phyloP scores from a whole-genome alignment of 495 filamentous ascomycete genomes.

The Lasiosphaeria miniovina region DNA sequence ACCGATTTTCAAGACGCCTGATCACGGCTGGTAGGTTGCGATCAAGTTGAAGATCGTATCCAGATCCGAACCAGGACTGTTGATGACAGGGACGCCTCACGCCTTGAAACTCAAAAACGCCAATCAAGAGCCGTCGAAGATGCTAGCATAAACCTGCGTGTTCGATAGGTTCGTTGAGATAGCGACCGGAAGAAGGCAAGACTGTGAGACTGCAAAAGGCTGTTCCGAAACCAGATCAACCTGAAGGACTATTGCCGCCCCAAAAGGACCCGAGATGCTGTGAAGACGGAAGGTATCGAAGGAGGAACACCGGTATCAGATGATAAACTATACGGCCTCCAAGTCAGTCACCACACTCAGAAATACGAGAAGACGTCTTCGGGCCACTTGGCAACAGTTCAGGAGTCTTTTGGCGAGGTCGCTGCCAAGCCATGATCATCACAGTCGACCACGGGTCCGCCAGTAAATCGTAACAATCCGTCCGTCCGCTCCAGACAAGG shows the following conservation, averaged over 20 bases:
- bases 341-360: not conserved
- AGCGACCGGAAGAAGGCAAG: slow-evolving; percentile 17
- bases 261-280: slow-evolving; percentile 14
- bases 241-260: slow-evolving; percentile 16
- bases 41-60: slow-evolving; percentile 23
- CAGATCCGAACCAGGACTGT: slow-evolving; percentile 26
- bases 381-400: not conserved
- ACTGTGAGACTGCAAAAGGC: slow-evolving; percentile 11
- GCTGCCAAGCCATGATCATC: too few relatives aligned
- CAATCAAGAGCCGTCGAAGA: slow-evolving; percentile 23
- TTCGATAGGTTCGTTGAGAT: slow-evolving; percentile 1
- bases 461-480: too few relatives aligned
- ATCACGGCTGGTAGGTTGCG: slow-evolving; percentile 6
- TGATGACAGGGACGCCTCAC: slow-evolving; percentile 22
- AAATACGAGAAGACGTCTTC: not conserved
- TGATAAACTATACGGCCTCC: slow-evolving; percentile 1
- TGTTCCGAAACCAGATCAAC: slow-evolving; percentile 9
- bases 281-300: slow-evolving; percentile 6
- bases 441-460: too few relatives aligned
- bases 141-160: slow-evolving; percentile 11
- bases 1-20: slow-evolving; percentile 18
- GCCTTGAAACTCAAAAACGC: slow-evolving; percentile 26
- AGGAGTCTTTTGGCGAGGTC: too few relatives aligned
- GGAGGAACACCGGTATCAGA: slow-evolving; percentile 6
- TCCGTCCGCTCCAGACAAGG: too few relatives aligned